Percentiles rank a stretch among this genome's conserved stretches.
Evolutionary conservation across 768 basidiomycete species (phyloP).

Genomic region (Boletellus emodensis): DNA sequence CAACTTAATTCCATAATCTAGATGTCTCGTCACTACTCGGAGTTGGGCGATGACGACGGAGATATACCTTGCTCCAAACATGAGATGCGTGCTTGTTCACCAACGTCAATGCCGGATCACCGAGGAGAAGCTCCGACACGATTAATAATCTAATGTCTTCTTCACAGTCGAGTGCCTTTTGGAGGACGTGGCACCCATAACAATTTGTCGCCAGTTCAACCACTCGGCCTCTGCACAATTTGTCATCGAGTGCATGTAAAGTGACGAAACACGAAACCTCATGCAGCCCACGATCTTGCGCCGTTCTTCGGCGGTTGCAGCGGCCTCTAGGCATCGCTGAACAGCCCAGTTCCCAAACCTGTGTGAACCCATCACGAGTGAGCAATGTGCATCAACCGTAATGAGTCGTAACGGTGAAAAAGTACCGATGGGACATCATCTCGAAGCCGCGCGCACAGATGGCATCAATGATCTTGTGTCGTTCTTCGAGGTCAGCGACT

Average conservation of each 20-base stretch:
- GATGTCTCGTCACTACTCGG: slow-evolving; percentile 4
- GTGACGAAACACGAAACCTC: slow-evolving; percentile 46
- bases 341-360: slow-evolving; percentile 95
- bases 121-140: slow-evolving; percentile 78
- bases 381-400: background rate
- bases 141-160: slow-evolving; percentile 81
- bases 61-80: slow-evolving; percentile 81
- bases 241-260: slow-evolving; percentile 5
- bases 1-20: slow-evolving; percentile 89
- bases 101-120: slow-evolving; percentile 81
- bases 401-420: background rate
- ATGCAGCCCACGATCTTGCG: slow-evolving; percentile 83
- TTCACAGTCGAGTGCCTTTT: slow-evolving; percentile 88
- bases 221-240: slow-evolving; percentile 58
- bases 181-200: slow-evolving; percentile 85
- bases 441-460: slow-evolving; percentile 82
- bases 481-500: slow-evolving; percentile 72
- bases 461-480: slow-evolving; percentile 81
- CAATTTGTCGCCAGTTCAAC: slow-evolving; percentile 87
- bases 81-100: slow-evolving; percentile 91
- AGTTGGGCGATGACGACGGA: background rate
- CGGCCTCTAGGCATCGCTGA: slow-evolving; percentile 80
- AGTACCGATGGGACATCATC: slow-evolving; percentile 86
- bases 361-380: slow-evolving; percentile 9
- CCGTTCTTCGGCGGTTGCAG: slow-evolving; percentile 67